A percentile compares a stretch with the other conserved stretches of the same genome.
Conservation (phyloP, 345 rosid genomes). For the Populus ilicifolia region DNA sequence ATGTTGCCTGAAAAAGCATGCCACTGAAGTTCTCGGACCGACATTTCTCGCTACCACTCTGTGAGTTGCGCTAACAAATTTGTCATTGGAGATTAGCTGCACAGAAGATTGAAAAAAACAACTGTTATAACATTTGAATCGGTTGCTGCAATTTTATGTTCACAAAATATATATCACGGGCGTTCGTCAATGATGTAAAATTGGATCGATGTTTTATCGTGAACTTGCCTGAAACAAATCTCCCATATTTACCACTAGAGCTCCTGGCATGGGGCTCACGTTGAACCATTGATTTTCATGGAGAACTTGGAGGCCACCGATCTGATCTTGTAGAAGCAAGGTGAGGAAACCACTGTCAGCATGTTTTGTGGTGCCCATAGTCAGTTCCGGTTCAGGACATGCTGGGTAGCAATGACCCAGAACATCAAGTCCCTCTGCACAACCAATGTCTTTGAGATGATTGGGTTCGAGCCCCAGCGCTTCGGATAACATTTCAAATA, state of each 20-base stretch:
- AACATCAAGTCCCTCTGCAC: constrained; percentile 12
- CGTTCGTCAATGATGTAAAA: not conserved
- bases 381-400: constrained; percentile 20
- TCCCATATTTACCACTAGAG: constrained; percentile 11
- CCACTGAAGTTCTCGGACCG: constrained; percentile 22
- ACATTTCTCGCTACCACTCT: not conserved
- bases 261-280: constrained; percentile 9
- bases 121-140: not conserved
- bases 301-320: constrained; percentile 21
- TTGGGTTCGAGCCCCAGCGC: constrained; percentile 5
- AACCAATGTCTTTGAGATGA: constrained; percentile 12
- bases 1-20: not conserved
- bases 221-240: constrained; percentile 9
- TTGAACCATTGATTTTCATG: constrained; percentile 12
- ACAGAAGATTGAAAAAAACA: not conserved
- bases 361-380: constrained; percentile 5
- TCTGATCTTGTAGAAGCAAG: constrained; percentile 16
- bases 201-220: not conserved
- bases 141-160: not conserved
- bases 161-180: not conserved
- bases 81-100: constrained; percentile 11
- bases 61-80: constrained; percentile 6
- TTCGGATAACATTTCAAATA: constrained; percentile 13
- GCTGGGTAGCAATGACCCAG: constrained; percentile 21
- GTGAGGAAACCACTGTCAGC: constrained; percentile 13